Evolutionary conservation across 345 rosid species (phyloP), one percentile per base, ranked within the genome.

Genomic region (Cochlearia excelsa): DNA sequence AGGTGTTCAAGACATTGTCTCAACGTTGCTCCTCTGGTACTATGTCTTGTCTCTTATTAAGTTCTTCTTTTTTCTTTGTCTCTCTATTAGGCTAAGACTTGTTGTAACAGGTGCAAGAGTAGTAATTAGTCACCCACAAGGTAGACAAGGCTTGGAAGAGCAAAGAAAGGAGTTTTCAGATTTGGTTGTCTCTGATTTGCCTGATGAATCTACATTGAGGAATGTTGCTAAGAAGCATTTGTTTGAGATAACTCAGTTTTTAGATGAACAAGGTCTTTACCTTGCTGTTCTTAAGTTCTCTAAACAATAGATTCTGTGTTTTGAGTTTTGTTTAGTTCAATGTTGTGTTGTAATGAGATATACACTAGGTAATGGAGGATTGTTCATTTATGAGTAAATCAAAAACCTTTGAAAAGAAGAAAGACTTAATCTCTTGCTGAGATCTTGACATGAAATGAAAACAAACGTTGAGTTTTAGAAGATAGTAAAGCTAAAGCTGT

Each of bases 81-180:
- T 66, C 57, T 49, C 47, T 59, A 11, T 26, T 16, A 29, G 47
- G 40, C 23, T 27, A 38, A n/a, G 11, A 23, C 1, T 31, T 68
- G 59, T 57, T 51, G 44, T 42, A n/a, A 30, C 63, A 92, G 98
- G 95, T 70, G 94, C 94, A 48, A 80, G 89, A 71, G 60, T 88
- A 30, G 82, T 88, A 3, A 80, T 86, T 45, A 84, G 97, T 73
- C 95, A 92, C 54, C 89, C 86, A 26, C 85, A 71, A 70, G 98
- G 97, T 44, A 82, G 88, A 61, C 71, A 80, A 70, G 77, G 54
- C 31, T 69, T 92, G 61, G 74, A 78, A 78, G 78, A 76, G 77
- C 91, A 86, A 74, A 61, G 74, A 41, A 67, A 81, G 54, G 82
- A 83, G 74, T 77, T 78, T 46, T 76, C 84, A 1, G 90, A 86